A percentile compares a stretch with the other conserved stretches of the same genome.
These are phyloP conservation scores for Apiospora koreana DNA, from an alignment of 2,329 filamentous ascomycete species.

Conservation along the genomic window DNA sequence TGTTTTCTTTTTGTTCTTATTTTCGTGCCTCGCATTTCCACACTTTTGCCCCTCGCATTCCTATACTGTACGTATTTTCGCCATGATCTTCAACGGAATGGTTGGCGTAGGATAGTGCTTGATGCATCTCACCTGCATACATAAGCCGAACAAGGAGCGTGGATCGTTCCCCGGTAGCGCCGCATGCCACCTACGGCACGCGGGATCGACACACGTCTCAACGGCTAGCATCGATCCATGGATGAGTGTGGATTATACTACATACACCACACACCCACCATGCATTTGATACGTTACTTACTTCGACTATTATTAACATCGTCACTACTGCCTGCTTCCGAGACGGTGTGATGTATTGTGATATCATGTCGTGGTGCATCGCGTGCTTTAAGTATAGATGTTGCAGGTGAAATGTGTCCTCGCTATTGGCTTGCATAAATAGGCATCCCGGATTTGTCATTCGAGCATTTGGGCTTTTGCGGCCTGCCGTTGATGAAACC, in stretches of 20 bases:
- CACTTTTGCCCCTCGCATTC: conserved; percentile 4
- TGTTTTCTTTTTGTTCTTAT: background rate
- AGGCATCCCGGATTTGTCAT: background rate
- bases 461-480: background rate
- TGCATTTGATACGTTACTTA: background rate
- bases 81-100: background rate
- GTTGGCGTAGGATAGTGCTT: background rate
- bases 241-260: conserved; percentile 5
- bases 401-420: background rate
- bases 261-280: background rate
- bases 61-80: background rate
- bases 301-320: background rate
- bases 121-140: background rate
- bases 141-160: background rate
- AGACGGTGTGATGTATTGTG: background rate
- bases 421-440: background rate
- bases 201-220: conserved; percentile 3
- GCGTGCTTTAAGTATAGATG: background rate
- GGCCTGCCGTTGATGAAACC: conserved; percentile 2
- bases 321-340: background rate
- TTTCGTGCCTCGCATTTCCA: conserved; percentile 4
- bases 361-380: background rate
- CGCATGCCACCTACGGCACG: conserved; percentile 5
- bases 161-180: background rate
- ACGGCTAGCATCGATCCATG: conserved; percentile 3